Percentiles rank a stretch among this genome's conserved stretches.
Conservation (phyloP, 2,329 filamentous ascomycete species). For the Botryotinia convoluta region DNA sequence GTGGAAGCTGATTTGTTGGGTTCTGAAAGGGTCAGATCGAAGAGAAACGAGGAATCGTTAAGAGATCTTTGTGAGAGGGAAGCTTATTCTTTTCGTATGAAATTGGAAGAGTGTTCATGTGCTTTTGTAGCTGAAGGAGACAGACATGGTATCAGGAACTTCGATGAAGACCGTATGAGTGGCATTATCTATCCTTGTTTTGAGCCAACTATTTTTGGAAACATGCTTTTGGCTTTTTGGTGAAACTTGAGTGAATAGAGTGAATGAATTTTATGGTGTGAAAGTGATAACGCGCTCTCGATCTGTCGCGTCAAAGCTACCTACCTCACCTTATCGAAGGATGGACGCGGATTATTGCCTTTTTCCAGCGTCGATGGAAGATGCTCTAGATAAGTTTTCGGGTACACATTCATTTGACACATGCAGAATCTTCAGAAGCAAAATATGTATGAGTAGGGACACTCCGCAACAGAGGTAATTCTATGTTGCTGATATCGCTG, state of each 20-base stretch:
- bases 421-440: neutral
- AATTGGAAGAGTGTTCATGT: neutral
- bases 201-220: neutral
- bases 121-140: too few relatives aligned
- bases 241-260: neutral
- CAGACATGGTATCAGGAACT: neutral
- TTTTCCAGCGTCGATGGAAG: neutral
- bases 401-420: neutral
- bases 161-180: neutral
- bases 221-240: fast-evolving
- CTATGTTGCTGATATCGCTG: neutral
- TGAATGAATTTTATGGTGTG: neutral
- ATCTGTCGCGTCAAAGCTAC: neutral
- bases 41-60: neutral
- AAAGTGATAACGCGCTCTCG: neutral
- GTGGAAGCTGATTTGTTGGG: neutral
- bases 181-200: neutral
- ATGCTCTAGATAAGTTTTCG: neutral
- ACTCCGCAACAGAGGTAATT: fast-evolving
- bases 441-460: neutral
- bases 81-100: neutral
- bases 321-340: neutral
- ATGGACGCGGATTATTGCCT: neutral
- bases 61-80: neutral
- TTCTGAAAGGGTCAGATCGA: too few relatives aligned